A percentile compares a stretch with the other conserved stretches of the same genome.
These are phyloP conservation scores for Sanghuangporus weigelae DNA, from an alignment of 1,284 basidiomycete species.

Conservation along the genomic window DNA sequence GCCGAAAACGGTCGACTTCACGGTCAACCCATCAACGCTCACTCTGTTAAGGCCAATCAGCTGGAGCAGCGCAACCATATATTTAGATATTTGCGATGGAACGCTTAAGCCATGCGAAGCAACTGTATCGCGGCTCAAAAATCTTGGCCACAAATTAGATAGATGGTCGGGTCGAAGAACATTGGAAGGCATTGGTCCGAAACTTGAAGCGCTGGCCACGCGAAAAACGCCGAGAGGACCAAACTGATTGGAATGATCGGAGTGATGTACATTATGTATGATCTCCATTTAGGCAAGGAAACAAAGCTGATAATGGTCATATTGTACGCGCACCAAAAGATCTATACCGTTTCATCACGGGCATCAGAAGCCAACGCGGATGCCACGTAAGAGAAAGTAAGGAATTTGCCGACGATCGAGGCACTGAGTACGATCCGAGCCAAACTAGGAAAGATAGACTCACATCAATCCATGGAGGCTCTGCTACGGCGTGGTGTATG, in stretches of 20 bases:
- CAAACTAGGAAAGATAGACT: background rate
- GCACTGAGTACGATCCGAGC: background rate
- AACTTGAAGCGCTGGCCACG: background rate
- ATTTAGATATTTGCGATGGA: too few species aligned
- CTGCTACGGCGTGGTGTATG: background rate
- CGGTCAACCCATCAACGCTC: background rate
- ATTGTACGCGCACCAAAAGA: background rate
- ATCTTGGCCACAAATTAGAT: too few species aligned
- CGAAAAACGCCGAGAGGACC: background rate
- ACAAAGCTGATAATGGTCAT: background rate
- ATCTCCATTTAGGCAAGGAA: too few species aligned
- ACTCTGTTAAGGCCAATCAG: background rate
- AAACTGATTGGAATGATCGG: background rate
- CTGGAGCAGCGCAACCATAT: background rate
- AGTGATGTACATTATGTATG: background rate
- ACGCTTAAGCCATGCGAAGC: too few species aligned
- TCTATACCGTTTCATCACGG: slow-evolving; percentile 6
- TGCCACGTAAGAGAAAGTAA: background rate
- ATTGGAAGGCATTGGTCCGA: too few species aligned
- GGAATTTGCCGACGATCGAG: background rate
- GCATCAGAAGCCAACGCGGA: background rate
- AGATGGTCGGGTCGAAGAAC: too few species aligned
- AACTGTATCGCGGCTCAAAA: too few species aligned
- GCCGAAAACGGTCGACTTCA: background rate
- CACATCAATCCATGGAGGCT: background rate